phyloP scores from a whole-genome alignment of 2,329 filamentous ascomycete genomes.

The Fusarium scirpi region DNA sequence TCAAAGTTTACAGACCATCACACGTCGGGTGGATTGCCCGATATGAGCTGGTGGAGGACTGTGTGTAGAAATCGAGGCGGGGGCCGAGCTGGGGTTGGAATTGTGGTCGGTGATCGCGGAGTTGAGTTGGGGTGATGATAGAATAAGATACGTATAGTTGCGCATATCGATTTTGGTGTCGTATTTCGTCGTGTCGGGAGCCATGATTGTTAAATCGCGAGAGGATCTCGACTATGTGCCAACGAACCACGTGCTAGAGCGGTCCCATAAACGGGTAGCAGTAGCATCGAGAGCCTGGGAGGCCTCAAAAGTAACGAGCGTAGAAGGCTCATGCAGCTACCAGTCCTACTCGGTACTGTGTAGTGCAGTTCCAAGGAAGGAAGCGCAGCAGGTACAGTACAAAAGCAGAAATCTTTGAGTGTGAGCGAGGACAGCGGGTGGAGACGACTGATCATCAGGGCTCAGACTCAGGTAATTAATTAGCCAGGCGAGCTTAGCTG shows the following conservation, averaged over 20 bases:
- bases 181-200: constrained; percentile 3
- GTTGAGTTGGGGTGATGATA: constrained; percentile 26
- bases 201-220: constrained; percentile 8
- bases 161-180: neutral
- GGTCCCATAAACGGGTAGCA: constrained; percentile 2
- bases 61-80: constrained; percentile 23
- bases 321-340: constrained; percentile 22
- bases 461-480: constrained; percentile 28
- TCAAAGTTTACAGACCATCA: neutral
- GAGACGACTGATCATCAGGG: constrained; percentile 34
- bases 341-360: constrained; percentile 7
- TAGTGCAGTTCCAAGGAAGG: constrained; percentile 1
- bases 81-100: constrained; percentile 19
- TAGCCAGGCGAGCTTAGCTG: constrained; percentile 22
- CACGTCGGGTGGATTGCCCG: neutral
- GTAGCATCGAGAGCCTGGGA: neutral
- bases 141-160: constrained; percentile 1
- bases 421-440: constrained; percentile 28
- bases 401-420: constrained; percentile 2
- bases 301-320: constrained; percentile 11
- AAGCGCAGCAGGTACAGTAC: constrained; percentile 9
- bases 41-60: neutral
- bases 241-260: constrained; percentile 1
- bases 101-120: constrained; percentile 27
- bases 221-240: neutral